Evolutionary conservation across 345 rosid species (phyloP), one percentile per base, ranked within the genome.

Genomic region (Psidium guajava): DNA sequence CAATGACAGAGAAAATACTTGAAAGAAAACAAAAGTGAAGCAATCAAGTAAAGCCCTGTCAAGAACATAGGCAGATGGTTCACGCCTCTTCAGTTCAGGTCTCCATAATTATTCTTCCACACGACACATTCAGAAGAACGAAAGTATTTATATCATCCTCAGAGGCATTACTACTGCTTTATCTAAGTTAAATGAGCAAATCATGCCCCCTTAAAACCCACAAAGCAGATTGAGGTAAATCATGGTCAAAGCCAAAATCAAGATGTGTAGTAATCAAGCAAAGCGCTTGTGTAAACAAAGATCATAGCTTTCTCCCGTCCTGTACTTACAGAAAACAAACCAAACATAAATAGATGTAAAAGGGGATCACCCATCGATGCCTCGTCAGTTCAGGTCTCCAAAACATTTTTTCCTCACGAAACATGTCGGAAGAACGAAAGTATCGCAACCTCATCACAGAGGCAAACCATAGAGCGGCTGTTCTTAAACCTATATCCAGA

Each of bases 301-400:
- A 32, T 36, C 4, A 4, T 36, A 69, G 77, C 44, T 69, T 69
- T 69, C 77, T 69, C 18, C 6, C 47, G 24, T 18, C 77, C 77
- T 18, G 6, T 8, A 18, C 24, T 32, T 32, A 21, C 44, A 32
- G 54, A 85, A 75, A 49, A 14, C 14, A 44, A 85, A 54, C 28
- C 20, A 42, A 51, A 56, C 52, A 25, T 18, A 8, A 13, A 80
- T 2, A 51, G 61, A 54, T 25, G 32, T 18, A 55, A 54, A 54
- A 54, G 55, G 22, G 44, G 13, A 85, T 20, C 51, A 11, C 44
- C 42, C 20, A 54, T 14, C 11, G 8, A 18, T 22, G 81, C 57
- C 87, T 58, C 84, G 22, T 85, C 87, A 85, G 87, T 85, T 85
- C 85, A 86, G 87, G 85, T 82, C 87, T 86, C 87, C 84, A 82